phyloP scores from a whole-genome alignment of 768 basidiomycete species.

The Phanerodontia chrysosporium region DNA sequence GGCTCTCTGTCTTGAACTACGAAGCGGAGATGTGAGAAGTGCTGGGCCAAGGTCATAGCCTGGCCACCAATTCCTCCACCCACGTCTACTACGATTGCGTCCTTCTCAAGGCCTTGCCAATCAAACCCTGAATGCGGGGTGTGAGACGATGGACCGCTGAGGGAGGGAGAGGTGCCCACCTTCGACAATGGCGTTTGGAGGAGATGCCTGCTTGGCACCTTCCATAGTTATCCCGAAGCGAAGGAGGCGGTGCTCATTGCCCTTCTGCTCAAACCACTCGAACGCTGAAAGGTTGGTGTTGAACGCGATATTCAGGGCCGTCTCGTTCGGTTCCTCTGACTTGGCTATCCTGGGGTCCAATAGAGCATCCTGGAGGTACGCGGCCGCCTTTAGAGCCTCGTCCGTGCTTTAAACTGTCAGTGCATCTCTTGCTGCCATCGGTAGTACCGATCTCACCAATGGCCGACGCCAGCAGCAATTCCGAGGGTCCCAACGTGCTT shows the following conservation, averaged over 20 bases:
- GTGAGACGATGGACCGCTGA: no score
- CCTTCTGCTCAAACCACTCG: slow-evolving; percentile 10
- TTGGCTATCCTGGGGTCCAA: slow-evolving; percentile 18
- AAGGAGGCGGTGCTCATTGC: slow-evolving; percentile 9
- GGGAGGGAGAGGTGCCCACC: not conserved
- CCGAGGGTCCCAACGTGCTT: slow-evolving; percentile 15
- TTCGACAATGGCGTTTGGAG: slow-evolving; percentile 3
- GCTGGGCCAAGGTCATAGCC: slow-evolving; percentile 19
- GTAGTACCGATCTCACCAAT: not conserved
- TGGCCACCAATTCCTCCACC: slow-evolving; percentile 28
- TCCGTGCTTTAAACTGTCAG: slow-evolving; percentile 16
- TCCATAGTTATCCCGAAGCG: not conserved
- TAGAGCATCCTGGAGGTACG: slow-evolving; percentile 17
- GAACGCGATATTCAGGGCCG: slow-evolving; percentile 15
- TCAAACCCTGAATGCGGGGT: slow-evolving; percentile 23
- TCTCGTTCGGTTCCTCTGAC: slow-evolving; percentile 15
- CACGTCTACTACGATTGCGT: slow-evolving; percentile 29
- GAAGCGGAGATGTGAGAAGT: slow-evolving; percentile 21
- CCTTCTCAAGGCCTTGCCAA: slow-evolving; percentile 19
- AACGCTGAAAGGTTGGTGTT: not conserved
- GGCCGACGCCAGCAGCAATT: slow-evolving; percentile 1
- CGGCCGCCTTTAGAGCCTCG: slow-evolving; percentile 8
- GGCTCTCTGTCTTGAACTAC: slow-evolving; percentile 28
- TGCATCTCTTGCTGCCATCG: no score
- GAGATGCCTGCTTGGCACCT: not conserved